Base-by-base conservation (phyloP, 2,329 filamentous ascomycete species). In the Neurospora crassa region DNA sequence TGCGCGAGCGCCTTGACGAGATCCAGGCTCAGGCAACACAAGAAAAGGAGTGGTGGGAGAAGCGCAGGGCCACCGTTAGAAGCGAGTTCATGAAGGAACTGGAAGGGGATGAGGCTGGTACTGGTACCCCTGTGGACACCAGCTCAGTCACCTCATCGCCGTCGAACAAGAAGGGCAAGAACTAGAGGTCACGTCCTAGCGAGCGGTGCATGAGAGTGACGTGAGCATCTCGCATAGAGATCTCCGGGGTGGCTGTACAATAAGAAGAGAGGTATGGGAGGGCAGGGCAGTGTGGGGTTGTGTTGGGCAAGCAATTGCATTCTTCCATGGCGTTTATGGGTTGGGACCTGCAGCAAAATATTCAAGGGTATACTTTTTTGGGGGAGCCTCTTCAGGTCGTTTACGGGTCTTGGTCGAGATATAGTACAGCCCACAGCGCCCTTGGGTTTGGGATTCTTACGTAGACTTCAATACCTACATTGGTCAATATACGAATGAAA, bases 31-130 rank as follows among this genome's bases (percentile, higher is more conserved):
- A 92, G 78, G 84, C 89, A 1, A 85, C 87, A 11, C 84, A 89
- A 53, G 96, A 98, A 83, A 92, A 92, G 83, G 87, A 91, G 78
- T 97, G 94, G 93, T 99, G 96, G 96, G 92, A 93, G 79, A 92
- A 92, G 84, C 92, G 91, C 79, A 88, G 90, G 76, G 86, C 88
- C 67, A 86, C 86, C 73, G 94, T 96, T 75, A 87, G 91, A 80
- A 85, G 88, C 70, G 91, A 90, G 16, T 94, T 96, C 77, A 91
- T 96, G 88, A 93, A 92, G 81, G 94, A 97, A 83, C 84, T 97
- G 68, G 91, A 94, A 70, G 87, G 87, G 37, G 88, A 87, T 41
- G 87, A 86, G 74, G 85, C 88, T 89, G 20, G 92, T 97, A 34
- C 82, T 96, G 74, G 92, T 97, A 68, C 53, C 29, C 53, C 29